phyloP scores from a whole-genome alignment of 306 rosid genomes.

The Prunus fruticosa region DNA sequence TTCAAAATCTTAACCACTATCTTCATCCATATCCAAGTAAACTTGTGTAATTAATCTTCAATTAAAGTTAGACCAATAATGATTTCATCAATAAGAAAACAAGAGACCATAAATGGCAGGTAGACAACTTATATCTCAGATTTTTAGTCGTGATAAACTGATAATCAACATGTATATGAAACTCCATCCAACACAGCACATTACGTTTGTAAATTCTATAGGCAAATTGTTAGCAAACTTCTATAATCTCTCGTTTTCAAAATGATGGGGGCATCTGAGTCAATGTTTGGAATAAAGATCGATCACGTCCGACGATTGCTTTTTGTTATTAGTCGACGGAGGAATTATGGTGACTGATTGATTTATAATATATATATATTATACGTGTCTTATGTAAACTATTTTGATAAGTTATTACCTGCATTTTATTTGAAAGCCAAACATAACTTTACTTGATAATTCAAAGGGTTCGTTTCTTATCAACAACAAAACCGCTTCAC shows the following conservation, averaged over 20 bases:
- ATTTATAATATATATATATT: neutral
- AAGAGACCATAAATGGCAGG: neutral
- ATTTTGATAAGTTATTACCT: neutral
- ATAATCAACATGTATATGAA: no score
- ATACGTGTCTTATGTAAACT: neutral
- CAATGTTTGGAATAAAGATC: neutral
- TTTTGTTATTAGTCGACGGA: neutral
- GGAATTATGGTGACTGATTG: neutral
- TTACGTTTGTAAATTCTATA: no score
- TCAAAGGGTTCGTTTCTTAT: neutral
- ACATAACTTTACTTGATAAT: neutral
- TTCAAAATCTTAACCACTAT: neutral
- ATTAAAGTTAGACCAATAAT: no score
- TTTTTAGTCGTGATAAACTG: no score
- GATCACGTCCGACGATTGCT: neutral
- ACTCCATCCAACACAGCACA: neutral
- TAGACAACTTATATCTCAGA: no score
- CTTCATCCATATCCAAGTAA: neutral
- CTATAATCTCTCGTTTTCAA: neutral
- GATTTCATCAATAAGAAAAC: no score
- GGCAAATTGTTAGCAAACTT: neutral
- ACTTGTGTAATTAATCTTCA: no score
- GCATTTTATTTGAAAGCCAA: neutral
- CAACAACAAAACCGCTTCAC: neutral
- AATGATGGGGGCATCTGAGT: neutral